Evolutionary conservation across 495 filamentous ascomycete genomes (phyloP).

Genomic region (Aspergillus leporis): DNA sequence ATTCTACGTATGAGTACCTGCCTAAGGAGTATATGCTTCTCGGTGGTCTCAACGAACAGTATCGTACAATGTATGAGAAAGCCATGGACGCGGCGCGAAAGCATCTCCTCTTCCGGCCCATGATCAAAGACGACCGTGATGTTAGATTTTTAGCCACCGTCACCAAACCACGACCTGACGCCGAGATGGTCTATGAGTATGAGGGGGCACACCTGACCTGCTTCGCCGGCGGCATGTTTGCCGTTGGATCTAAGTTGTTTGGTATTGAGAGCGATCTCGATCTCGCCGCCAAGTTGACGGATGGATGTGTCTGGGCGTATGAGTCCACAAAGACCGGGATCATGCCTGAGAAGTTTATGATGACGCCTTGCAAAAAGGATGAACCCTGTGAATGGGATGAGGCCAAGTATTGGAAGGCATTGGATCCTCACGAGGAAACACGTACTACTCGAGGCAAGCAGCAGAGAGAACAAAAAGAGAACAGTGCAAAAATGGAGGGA

Average conservation of each 20-base stretch:
- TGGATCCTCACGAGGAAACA: constrained; percentile 52
- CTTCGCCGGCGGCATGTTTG: constrained; percentile 94
- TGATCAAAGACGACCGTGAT: constrained; percentile 71
- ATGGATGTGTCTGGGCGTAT: constrained; percentile 95
- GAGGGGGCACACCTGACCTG: constrained; percentile 81
- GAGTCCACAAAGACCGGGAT: constrained; percentile 77
- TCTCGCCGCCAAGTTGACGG: constrained; percentile 77
- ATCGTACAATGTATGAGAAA: constrained; percentile 76
- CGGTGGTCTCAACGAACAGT: constrained; percentile 79
- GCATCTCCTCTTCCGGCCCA: constrained; percentile 80
- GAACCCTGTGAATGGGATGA: constrained; percentile 76
- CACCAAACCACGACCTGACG: constrained; percentile 32
- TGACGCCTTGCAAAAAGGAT: constrained; percentile 66
- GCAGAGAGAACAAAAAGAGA: constrained; percentile 27
- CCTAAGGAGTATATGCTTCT: constrained; percentile 78
- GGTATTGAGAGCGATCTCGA: constrained; percentile 75
- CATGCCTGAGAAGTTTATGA: constrained; percentile 77
- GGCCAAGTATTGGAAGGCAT: constrained; percentile 56
- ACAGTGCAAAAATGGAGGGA: constrained; percentile 2
- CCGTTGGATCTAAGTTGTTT: constrained; percentile 85
- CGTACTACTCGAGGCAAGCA: constrained; percentile 31
- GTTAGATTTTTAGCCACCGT: constrained; percentile 72
- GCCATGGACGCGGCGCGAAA: constrained; percentile 69
- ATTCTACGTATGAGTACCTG: constrained; percentile 94
- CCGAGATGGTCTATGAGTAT: constrained; percentile 44